Conservation (phyloP, 2,329 filamentous ascomycete genomes). For the Teratosphaeria gauchensis region DNA sequence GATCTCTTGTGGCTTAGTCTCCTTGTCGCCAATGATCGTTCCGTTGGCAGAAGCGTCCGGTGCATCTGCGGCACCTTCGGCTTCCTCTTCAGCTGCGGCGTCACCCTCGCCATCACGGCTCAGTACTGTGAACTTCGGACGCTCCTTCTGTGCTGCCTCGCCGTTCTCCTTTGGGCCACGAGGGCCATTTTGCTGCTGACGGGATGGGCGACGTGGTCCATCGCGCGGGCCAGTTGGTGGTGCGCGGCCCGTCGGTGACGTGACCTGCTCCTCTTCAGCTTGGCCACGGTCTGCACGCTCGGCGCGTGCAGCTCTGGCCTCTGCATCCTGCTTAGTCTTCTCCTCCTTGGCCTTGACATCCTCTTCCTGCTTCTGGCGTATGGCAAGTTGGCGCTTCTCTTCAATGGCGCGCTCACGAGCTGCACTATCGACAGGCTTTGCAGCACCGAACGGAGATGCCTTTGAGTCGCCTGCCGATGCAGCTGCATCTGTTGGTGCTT, state of each 20-base stretch:
- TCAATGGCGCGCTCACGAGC: constrained; percentile 82
- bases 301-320: constrained; percentile 44
- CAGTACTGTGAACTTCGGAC: constrained; percentile 30
- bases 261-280: constrained; percentile 20
- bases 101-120: constrained; percentile 37
- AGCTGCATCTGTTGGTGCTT: constrained; percentile 50
- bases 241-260: constrained; percentile 35
- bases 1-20: constrained; percentile 47
- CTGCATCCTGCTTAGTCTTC: constrained; percentile 48
- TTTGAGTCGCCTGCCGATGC: constrained; percentile 53
- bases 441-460: constrained; percentile 86
- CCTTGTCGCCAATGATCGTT: constrained; percentile 42
- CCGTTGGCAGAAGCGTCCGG: constrained; percentile 41
- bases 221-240: constrained; percentile 5
- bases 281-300: constrained; percentile 25
- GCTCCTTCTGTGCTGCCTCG: constrained; percentile 21
- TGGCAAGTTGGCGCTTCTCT: constrained; percentile 65
- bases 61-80: constrained; percentile 31
- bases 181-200: constrained; percentile 24
- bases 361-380: constrained; percentile 76
- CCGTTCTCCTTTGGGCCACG: constrained; percentile 26
- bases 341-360: constrained; percentile 77
- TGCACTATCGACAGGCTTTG: constrained; percentile 86
- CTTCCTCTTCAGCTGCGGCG: constrained; percentile 23
- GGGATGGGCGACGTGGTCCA: constrained; percentile 14